Conservation (phyloP, 176 grass and related monocot species). For the Musa troglodytarum region DNA sequence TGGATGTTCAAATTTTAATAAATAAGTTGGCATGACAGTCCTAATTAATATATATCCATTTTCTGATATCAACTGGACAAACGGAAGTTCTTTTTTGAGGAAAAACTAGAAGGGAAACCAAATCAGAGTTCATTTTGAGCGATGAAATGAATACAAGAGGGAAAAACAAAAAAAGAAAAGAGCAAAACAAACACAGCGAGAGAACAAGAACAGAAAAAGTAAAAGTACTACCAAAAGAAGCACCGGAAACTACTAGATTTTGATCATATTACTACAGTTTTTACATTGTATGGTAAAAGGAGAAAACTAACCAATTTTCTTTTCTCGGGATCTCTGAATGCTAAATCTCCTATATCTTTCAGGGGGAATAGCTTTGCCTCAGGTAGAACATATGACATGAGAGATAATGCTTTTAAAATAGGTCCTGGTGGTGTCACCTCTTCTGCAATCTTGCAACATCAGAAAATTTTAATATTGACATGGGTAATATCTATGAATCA, state of each 20-base stretch:
- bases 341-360: constrained; percentile 89
- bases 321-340: constrained; percentile 81
- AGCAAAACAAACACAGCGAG: background rate
- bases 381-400: constrained; percentile 84
- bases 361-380: constrained; percentile 88
- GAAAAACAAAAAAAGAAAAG: background rate
- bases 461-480: background rate
- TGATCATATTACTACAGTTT: background rate
- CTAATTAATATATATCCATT: background rate
- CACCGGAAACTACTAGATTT: background rate
- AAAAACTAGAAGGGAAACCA: background rate
- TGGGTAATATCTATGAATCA: background rate
- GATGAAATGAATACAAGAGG: no score
- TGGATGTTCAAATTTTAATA: background rate
- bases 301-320: constrained; percentile 58
- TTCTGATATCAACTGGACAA: background rate
- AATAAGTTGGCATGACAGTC: background rate
- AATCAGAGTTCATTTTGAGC: no score
- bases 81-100: background rate
- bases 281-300: background rate
- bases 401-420: constrained; percentile 64
- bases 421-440: constrained; percentile 79
- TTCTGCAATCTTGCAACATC: constrained; percentile 87
- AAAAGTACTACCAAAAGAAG: background rate
- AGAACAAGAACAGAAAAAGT: background rate